Base-by-base conservation (phyloP, 2,329 filamentous ascomycete genomes). In the Xylaria sp. region DNA sequence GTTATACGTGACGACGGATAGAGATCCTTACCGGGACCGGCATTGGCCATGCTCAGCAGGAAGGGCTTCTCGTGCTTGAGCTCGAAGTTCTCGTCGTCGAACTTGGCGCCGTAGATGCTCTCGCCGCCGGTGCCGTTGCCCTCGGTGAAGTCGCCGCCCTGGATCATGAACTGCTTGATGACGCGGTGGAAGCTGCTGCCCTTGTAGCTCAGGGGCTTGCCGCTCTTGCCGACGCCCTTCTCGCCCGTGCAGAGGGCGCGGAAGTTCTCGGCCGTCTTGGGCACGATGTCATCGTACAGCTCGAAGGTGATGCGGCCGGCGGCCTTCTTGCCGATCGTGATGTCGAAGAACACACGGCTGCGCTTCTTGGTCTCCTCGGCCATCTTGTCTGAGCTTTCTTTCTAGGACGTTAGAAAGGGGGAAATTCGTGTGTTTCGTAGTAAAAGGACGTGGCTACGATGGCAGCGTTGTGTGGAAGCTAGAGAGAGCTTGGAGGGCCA, bases 121-220 rank as follows among this genome's bases (percentile, higher is more conserved):
- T 98, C 96, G 76, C 95, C 95, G 71, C 95, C 95, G 29, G 95
- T 98, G 72, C 95, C 96, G 78, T 98, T 95, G 78, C 93, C 93
- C 62, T 89, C 90, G 55, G 95, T 99, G 80, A 99, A 99, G 81
- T 98, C 96, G 81, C 96, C 95, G 77, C 96, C 94, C 83, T 97
- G 92, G 77, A 97, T 96, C 95, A 99, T 98, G 82, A 99, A 99
- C 76, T 92, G 88, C 86, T 97, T 97, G 84, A 99, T 99, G 71
- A 99, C 92, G 58, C 95, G 92, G 85, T 99, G 95, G 86, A 99
- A 98, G 74, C 84, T 85, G 68, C 92, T 96, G 73, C 93, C 92
- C 85, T 97, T 97, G 88, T 93, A 99, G 84, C 93, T 92, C 60
- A 99, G 87, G 51, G 91, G 91, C 82, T 94, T 94, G 78, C 94